These are phyloP conservation scores for Spizellomyces sp. DNA, from an alignment of 192 early-diverging fungal species.

Conservation along the genomic window DNA sequence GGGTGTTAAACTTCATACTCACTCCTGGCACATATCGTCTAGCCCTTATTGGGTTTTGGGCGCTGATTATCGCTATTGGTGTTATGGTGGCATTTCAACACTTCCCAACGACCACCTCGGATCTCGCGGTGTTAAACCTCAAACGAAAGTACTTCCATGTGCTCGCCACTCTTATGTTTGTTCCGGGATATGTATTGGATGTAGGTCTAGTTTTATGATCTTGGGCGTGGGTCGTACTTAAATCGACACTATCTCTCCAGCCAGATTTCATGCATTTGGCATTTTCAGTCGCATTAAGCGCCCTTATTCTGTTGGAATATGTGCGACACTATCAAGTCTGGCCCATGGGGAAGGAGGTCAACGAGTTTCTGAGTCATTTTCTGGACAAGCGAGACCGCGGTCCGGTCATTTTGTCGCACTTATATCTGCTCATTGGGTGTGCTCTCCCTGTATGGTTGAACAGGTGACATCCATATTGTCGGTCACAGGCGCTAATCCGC, in stretches of 20 bases:
- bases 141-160: constrained; percentile 87
- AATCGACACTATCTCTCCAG: constrained; percentile 29
- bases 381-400: constrained; percentile 85
- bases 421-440: constrained; percentile 90
- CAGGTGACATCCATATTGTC: constrained; percentile 42
- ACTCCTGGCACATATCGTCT: constrained; percentile 22
- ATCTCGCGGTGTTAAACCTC: constrained; percentile 32
- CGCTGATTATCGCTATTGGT: constrained; percentile 39
- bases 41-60: constrained; percentile 51
- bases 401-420: constrained; percentile 80
- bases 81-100: constrained; percentile 36
- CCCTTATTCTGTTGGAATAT: constrained; percentile 77
- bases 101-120: constrained; percentile 5
- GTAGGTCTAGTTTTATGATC: constrained; percentile 38
- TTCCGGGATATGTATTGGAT: constrained; percentile 74
- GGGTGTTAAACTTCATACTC: neutral
- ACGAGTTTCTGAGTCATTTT: constrained; percentile 77
- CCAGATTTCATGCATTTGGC: constrained; percentile 76
- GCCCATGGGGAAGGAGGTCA: constrained; percentile 64
- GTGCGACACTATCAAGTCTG: constrained; percentile 76
- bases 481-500: neutral
- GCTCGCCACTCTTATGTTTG: constrained; percentile 82
- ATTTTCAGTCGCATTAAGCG: constrained; percentile 74
- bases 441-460: constrained; percentile 87
- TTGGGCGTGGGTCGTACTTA: no score